Base-by-base conservation (phyloP, 768 basidiomycete genomes). In the Bullera alba region DNA sequence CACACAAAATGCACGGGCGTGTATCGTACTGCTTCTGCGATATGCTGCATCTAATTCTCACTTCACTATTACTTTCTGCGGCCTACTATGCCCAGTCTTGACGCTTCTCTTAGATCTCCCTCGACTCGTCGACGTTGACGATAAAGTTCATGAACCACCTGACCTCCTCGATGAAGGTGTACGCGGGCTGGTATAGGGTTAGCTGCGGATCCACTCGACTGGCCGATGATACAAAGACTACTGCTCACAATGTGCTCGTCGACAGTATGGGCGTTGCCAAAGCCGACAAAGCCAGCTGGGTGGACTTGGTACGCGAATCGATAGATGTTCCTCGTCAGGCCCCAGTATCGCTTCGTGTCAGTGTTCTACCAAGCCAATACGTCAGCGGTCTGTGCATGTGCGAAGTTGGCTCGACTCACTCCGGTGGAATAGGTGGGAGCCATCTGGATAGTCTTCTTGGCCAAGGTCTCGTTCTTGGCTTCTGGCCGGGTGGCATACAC, bases 271-370 rank as follows among this genome's bases (percentile, higher is more conserved):
- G 58, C 51, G 15, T 48, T 39, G 38, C 19, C 34, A n/a, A 48
- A 25, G 16, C 48, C 30, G 5, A 19, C 29, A 28, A 19, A 42
- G 26, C 16, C 19, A 15, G 29, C 38, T 3, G 41, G 42, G 14
- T 25, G 32, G n/a, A 23, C 51, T 14, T 19, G 21, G 39, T 54
- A 54, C 5, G 48, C 60, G 34, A 61, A 71, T n/a, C 68, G 53
- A 45, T 68, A 70, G 39, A 72, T 65, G 38, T 69, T 67, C 12
- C 44, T 30, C 22, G 70, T 67, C 27, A 72, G 54, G 37, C 61
- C 61, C 68, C 68, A 69, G 57, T 64, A 64, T 32, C 58, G 51
- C 49, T 54, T 62, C 26, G 67, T 69, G 42, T 69, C 67, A 48
- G 59, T 69, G 47, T 64, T 64, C 56, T 57, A 44, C 21, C n/a